A percentile compares a stretch with the other conserved stretches of the same genome.
phyloP scores from a whole-genome alignment of 208 protist genomes.

The Wallacemonas sp. region DNA sequence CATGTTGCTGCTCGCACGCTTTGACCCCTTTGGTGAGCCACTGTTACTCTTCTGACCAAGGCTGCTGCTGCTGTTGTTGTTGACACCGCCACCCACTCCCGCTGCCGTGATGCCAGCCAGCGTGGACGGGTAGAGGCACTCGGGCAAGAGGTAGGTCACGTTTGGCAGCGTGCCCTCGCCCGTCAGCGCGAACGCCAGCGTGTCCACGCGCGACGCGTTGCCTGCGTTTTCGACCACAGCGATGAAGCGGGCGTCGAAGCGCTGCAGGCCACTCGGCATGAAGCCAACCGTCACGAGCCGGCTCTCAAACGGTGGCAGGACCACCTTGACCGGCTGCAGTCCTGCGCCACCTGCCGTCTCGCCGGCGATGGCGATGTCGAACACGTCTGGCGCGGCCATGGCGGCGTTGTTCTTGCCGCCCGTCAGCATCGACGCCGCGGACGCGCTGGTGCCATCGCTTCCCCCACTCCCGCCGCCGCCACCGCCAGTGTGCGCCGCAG shows the following conservation, averaged over 20 bases:
- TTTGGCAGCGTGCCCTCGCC: conserved; percentile 95
- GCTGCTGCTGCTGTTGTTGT: conserved; percentile 3
- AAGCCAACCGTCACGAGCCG: conserved; percentile 95
- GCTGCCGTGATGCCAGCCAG: background rate
- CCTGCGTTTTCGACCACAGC: conserved; percentile 88
- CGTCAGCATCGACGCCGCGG: too few relatives aligned
- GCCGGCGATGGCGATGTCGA: conserved; percentile 47
- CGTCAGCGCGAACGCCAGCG: conserved; percentile 87
- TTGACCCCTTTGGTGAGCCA: background rate
- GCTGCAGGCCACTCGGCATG: conserved; percentile 73
- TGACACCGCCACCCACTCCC: background rate
- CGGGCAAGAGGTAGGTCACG: conserved; percentile 71
- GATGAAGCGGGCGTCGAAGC: conserved; percentile 87
- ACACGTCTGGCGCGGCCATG: conserved; percentile 40
- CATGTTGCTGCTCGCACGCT: conserved; percentile 13
- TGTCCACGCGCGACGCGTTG: conserved; percentile 31
- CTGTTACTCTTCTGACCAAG: conserved; percentile 16
- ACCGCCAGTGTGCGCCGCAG: conserved; percentile 25
- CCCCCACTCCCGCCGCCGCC: conserved; percentile 18
- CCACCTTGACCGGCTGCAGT: conserved; percentile 28
- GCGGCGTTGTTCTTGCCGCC: conserved; percentile 3
- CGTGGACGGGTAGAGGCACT: conserved; percentile 28
- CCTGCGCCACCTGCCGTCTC: conserved; percentile 15
- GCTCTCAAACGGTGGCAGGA: conserved; percentile 95
- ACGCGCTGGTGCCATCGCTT: conserved; percentile 9